Evolutionary conservation across 2,329 filamentous ascomycete species (phyloP), one percentile per base, ranked within the genome.

Genomic region (Clonostachys solani): DNA sequence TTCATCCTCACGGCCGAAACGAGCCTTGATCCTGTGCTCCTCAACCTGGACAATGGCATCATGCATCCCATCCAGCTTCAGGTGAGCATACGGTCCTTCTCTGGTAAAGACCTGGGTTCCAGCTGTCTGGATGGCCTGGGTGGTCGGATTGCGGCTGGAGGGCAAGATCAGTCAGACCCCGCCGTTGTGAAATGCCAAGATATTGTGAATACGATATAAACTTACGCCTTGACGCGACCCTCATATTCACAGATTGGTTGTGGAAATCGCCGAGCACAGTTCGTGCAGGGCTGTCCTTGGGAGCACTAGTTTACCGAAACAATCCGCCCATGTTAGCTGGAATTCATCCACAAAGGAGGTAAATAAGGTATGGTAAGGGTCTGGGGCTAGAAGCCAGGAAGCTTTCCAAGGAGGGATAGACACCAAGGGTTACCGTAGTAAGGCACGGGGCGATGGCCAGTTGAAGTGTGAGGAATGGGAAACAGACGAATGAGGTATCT

Each of bases 231-330:
- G n/a, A 48, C 40, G 35, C 58, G 55, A 23, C 48, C 46, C 29
- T 49, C 57, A 48, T 80, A 80, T 52, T 76, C 68, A 56, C 77
- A 80, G 7, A 62, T 54, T 1, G 75, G 75, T 45, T 71, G 73
- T 1, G 77, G 77, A 50, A 75, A 80, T 33, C 76, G 67, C 36
- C 76, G 71, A 19, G 68, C 62, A 52, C 77, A 80, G 54, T 80
- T 78, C 40, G 69, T 71, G 60, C 77, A 80, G 13, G 77, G 77
- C 33, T 75, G 73, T 23, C 71, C 69, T 53, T 78, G 74, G 53
- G 77, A 75, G 56, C 77, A 80, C 76, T 80, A 23, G 13, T 46
- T 9, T 23, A 29, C 23, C 23, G 8, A 29, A 29, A 12, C 17
- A 15, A 41, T 19, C 12, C 40, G 23, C 13, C 15, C 7, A 29